phyloP scores from a whole-genome alignment of 2,329 filamentous ascomycete species.

The Microsporum canis region DNA sequence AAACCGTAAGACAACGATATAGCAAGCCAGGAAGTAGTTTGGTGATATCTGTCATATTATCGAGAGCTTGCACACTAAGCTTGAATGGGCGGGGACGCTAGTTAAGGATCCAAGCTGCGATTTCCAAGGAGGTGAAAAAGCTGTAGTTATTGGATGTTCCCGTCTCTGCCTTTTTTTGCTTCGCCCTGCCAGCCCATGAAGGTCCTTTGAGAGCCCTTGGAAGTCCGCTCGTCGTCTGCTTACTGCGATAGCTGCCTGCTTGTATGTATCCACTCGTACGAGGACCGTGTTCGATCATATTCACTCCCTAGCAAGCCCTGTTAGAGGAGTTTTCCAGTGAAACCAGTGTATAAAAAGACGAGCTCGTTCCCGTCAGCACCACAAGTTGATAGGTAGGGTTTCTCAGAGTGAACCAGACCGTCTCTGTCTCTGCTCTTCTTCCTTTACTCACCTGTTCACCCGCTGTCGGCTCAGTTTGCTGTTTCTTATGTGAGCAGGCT shows the following conservation, averaged over 20 bases:
- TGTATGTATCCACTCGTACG: not conserved
- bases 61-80: not conserved
- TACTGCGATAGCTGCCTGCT: not conserved
- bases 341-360: not conserved
- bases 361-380: not conserved
- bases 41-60: not conserved
- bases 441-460: not conserved
- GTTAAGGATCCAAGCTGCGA: not conserved
- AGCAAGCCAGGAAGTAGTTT: not conserved
- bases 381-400: not conserved
- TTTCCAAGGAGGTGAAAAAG: not conserved
- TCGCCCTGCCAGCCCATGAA: not conserved
- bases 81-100: not conserved
- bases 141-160: not conserved
- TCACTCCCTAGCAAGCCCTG: not conserved
- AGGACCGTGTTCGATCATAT: not conserved
- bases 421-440: not conserved
- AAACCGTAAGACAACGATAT: not conserved
- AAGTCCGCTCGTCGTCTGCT: not conserved
- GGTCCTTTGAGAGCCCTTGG: not conserved
- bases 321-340: not conserved
- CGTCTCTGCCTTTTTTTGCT: not conserved
- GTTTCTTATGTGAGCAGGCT: not conserved
- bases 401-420: not conserved
- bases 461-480: not conserved